A percentile compares a stretch with the other conserved stretches of the same genome.
phyloP scores from a whole-genome alignment of 108 stramenopile species.

The Stephanodiscus minutulus region DNA sequence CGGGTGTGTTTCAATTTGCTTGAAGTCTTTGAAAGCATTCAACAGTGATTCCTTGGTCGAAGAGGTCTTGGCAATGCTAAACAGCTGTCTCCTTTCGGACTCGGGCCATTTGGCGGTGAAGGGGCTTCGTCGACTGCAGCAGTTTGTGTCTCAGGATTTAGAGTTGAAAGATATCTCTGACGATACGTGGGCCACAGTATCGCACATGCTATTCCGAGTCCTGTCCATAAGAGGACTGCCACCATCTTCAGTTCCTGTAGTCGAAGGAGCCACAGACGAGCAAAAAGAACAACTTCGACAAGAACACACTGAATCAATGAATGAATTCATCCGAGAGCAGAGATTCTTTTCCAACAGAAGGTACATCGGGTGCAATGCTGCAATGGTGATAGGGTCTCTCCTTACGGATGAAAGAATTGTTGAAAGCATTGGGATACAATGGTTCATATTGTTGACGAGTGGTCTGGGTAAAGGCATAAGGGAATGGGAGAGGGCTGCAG shows the following conservation, averaged over 20 bases:
- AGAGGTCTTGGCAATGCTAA: constrained; percentile 84
- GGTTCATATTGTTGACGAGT: constrained; percentile 73
- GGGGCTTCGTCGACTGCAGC: constrained; percentile 71
- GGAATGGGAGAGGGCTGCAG: constrained; percentile 77
- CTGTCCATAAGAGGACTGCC: constrained; percentile 70
- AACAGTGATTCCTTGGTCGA: constrained; percentile 69
- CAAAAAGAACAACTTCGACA: constrained; percentile 37
- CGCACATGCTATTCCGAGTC: constrained; percentile 82
- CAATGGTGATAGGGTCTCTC: constrained; percentile 71
- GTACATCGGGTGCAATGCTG: constrained; percentile 81
- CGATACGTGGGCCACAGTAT: constrained; percentile 83
- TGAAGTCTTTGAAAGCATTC: constrained; percentile 64
- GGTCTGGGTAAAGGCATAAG: constrained; percentile 74
- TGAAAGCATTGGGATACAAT: constrained; percentile 64
- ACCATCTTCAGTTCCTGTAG: constrained; percentile 23
- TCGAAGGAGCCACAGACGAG: constrained; percentile 38
- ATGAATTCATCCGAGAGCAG: constrained; percentile 79
- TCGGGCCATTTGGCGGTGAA: constrained; percentile 74
- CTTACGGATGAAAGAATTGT: constrained; percentile 65
- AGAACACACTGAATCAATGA: constrained; percentile 52
- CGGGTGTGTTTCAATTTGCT: constrained; percentile 72
- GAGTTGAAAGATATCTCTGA: constrained; percentile 55
- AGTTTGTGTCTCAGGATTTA: constrained; percentile 75
- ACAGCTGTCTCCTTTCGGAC: constrained; percentile 82
- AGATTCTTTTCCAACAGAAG: constrained; percentile 66